Evolutionary conservation across 2,329 filamentous ascomycete species (phyloP).

Genomic region (Rutstroemia sp.): DNA sequence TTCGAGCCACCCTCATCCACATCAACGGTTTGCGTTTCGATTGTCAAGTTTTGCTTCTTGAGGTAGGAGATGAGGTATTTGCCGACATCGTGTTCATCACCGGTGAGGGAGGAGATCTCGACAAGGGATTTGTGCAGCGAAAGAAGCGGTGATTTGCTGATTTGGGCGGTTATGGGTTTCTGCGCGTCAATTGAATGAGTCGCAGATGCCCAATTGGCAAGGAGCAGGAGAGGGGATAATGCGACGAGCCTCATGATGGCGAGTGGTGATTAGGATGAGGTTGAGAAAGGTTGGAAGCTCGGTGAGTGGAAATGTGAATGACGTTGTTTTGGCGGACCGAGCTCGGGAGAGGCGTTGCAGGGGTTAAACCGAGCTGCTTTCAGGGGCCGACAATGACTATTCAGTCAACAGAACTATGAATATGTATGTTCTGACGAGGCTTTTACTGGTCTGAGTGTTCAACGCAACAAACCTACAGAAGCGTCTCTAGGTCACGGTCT

Average conservation of each 20-base stretch:
- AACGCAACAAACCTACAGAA: not conserved
- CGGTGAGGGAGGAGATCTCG: slow-evolving; percentile 53
- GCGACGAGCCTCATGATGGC: slow-evolving; percentile 18
- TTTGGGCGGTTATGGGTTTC: slow-evolving; percentile 11
- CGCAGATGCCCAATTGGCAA: slow-evolving; percentile 11
- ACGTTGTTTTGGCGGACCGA: no score
- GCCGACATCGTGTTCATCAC: slow-evolving; percentile 52
- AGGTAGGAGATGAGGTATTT: slow-evolving; percentile 52
- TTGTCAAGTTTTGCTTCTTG: slow-evolving; percentile 48
- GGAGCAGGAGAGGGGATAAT: slow-evolving; percentile 11
- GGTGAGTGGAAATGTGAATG: not conserved
- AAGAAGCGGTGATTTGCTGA: slow-evolving; percentile 35
- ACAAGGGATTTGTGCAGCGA: slow-evolving; percentile 57
- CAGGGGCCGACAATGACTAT: no score
- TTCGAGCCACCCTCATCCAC: slow-evolving; percentile 10
- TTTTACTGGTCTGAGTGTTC: no score
- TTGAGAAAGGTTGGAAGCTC: not conserved
- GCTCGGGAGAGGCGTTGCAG: no score
- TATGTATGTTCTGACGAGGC: no score
- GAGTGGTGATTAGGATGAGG: not conserved
- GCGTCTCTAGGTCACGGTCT: no score
- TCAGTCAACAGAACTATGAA: no score
- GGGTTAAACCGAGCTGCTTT: no score
- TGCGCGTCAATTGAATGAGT: slow-evolving; percentile 15
- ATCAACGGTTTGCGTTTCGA: slow-evolving; percentile 47